These are phyloP conservation scores for Morella rubra DNA, from an alignment of 306 rosid genomes.

Conservation along the genomic window DNA sequence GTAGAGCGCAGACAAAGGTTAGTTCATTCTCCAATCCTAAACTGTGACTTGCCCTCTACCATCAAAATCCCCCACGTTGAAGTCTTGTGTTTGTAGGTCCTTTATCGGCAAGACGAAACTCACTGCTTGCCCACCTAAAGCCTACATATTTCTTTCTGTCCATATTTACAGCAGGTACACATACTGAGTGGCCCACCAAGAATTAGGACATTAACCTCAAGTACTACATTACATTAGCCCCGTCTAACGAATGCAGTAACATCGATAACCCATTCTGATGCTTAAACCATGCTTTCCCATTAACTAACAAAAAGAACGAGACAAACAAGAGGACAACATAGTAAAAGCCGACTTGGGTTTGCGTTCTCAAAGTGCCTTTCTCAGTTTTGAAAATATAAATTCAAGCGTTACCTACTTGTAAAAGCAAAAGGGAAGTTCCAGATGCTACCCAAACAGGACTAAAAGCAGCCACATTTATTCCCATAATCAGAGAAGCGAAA, in stretches of 20 bases:
- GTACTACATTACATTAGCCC: slow-evolving; percentile 1
- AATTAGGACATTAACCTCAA: slow-evolving; percentile 61
- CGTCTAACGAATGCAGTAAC: not conserved
- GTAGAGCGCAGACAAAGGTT: no score
- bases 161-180: slow-evolving; percentile 80
- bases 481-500: not conserved
- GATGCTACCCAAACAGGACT: not conserved
- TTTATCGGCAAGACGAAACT: slow-evolving; percentile 56
- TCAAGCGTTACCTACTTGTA: not conserved
- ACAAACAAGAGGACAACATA: not conserved
- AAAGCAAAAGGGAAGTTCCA: not conserved
- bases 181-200: slow-evolving; percentile 70
- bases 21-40: not conserved
- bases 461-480: slow-evolving; percentile 23
- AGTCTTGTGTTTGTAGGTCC: slow-evolving; percentile 46
- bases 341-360: not conserved
- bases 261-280: slow-evolving; percentile 6
- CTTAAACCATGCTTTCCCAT: not conserved
- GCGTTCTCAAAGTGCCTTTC: not conserved
- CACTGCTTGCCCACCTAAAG: slow-evolving; percentile 65
- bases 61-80: slow-evolving; percentile 14
- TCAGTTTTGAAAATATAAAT: not conserved
- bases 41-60: not conserved
- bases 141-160: slow-evolving; percentile 57
- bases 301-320: not conserved